Base-by-base conservation (phyloP, 2,329 filamentous ascomycete species). In the Colletotrichum filicis region DNA sequence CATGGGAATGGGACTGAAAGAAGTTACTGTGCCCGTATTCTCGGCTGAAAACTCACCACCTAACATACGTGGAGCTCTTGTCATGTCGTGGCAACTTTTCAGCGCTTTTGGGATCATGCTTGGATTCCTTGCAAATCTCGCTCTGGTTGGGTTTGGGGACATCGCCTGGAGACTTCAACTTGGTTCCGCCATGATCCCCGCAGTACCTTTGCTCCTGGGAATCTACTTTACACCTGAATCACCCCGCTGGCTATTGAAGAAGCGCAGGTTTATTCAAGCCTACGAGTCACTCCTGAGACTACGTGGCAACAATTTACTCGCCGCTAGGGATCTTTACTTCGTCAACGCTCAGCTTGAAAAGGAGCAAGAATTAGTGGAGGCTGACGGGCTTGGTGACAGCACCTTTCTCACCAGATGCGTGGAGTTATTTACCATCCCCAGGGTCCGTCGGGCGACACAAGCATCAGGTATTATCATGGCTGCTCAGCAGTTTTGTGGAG, bases 71-170 rank as follows among this genome's bases (percentile, higher is more conserved):
- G 88, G 88, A 11, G 87, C 85, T 6, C 37, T 97, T 4, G 93
- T 95, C 74, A 96, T 96, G 93, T 81, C 79, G 1, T 76, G 92
- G 91, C 75, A 96, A 93, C 93, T 88, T 49, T 93, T 91, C 87
- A 90, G 88, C 4, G 87, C 88, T 0, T 89, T 92, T 70, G 84
- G 85, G 62, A 86, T 87, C 76, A 79, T 85, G 71, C 76, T 85
- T 28, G 92, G 90, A 8, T 89, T 87, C 74, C 86, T 83, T 71
- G 89, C 89, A 71, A 92, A 92, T 77, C 83, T 92, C 60, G 88
- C 86, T 8, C 59, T 89, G 87, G 71, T 86, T 75, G 82, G 88
- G 59, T 85, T 84, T 1, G 87, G 87, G 22, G 76, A 76, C 5
- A 86, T 89, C 56, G 84, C 87, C n/a, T 91, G 89, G 89, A 83